Base-by-base conservation (phyloP, 208 protist species). In the Phytomonas sp. region DNA sequence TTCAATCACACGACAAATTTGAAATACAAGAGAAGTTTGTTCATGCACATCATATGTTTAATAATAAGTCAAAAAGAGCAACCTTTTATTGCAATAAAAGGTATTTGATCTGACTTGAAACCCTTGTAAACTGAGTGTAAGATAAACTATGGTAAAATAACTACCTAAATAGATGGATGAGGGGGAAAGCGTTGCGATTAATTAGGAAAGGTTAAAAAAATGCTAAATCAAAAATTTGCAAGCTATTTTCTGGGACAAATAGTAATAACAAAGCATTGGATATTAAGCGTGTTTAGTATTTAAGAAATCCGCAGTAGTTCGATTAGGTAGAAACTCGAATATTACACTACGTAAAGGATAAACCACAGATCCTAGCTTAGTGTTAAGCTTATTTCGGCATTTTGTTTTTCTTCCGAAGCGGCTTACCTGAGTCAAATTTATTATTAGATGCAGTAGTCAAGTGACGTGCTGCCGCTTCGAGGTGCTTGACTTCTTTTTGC, bases 391-490 rank as follows among this genome's bases (percentile, higher is more conserved):
- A 84, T 31, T 76, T 74, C 6, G 72, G 64, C 64, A 86, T 72
- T 63, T 73, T 88, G 23, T 66, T 72, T 66, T 74, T 79, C 72
- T 91, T 91, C 71, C 85, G 87, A 66, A 91, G 84, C 42, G 67
- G 69, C 66, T 81, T 86, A 8, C 69, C 77, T 74, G 86, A 87
- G 40, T 97, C 90, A 66, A 95, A 97, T 78, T 97, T 97, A 29
- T 90, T 90, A 71, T 95, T 97, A n/a, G 91, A 96, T 14, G 90
- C 93, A 3, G 93, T 97, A 62, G 89, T 66, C 29, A 97, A 75
- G 67, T 88, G 79, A 66, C 77, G 79, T 31, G 88, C 71, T 11
- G 84, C 86, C 16, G 86, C 78, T 29, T 77, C 71, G 29, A 97
- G 78, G 76, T 91, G 86, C 72, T 89, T 92, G 36, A 95, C 88